Base-by-base conservation (phyloP, 495 filamentous ascomycete genomes). In the Aspergillus wentii region DNA sequence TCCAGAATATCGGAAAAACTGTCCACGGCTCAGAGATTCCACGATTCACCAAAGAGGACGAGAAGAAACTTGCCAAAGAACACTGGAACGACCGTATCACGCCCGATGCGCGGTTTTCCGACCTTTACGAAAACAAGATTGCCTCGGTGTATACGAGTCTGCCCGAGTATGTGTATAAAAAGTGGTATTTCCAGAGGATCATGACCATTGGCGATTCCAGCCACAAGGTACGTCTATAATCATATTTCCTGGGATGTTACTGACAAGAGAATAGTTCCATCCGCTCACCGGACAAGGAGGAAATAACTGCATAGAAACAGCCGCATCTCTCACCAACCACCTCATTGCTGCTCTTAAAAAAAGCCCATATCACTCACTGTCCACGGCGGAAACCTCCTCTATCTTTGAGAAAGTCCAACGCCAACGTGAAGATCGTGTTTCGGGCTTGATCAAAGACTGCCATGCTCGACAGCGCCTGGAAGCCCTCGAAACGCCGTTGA, bases 281-380 rank as follows among this genome's bases (percentile, higher is more conserved):
- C 45, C 48, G 9, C 22, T 54, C 17, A 49, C 44, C 14, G 48
- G 44, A 27, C 44, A 51, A 39, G 66, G 61, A 4, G 66, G 57
- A 10, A 68, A 69, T 22, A 42, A 39, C 27, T 63, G 62, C 9
- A 61, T 71, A 8, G 65, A 71, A 47, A 60, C 51, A n/a, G 54
- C 62, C 1, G 62, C 65, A 0, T 51, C 53, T 15, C 40, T 72
- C 9, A 48, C 50, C 3, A 69, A 68, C 30, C 30, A 46, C 19
- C 41, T 56, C 11, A 32, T 49, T 8, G n/a, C 38, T 2, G 23
- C 41, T 2, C 25, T 49, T 4, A 11, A 34, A 17, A 16, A 4
- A 8, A 25, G 21, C 20, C 11, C 22, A 8, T 36, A 30, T 3
- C 17, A 16, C 1, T 19, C 22, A 0, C 20, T 49, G 9, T 44